Evolutionary conservation across 192 early-diverging fungal species (phyloP).

Genomic region (Coemansia sp.): DNA sequence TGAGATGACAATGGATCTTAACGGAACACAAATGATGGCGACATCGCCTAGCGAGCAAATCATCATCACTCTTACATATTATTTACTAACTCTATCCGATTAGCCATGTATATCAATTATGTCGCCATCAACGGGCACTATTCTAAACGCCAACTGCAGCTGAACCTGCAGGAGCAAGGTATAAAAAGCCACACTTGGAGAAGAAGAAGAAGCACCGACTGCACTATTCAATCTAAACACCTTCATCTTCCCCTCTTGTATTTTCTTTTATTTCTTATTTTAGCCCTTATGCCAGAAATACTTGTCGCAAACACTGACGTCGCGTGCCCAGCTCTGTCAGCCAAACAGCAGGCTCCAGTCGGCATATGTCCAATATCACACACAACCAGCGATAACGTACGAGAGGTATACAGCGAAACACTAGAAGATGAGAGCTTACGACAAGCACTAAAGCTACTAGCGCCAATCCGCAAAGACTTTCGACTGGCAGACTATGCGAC

Average conservation of each 20-base stretch:
- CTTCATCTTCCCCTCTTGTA: not conserved
- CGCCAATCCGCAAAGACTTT: slow-evolving; percentile 25
- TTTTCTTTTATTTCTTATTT: not conserved
- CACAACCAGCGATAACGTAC: not conserved
- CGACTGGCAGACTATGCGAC: slow-evolving; percentile 33
- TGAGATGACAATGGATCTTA: not conserved
- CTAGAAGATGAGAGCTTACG: slow-evolving; percentile 48
- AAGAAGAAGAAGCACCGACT: too few relatives aligned
- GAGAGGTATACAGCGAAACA: slow-evolving; percentile 21
- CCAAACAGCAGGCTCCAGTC: not conserved
- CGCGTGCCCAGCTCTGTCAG: not conserved
- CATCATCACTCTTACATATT: too few relatives aligned
- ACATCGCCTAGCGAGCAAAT: not conserved
- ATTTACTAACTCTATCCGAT: too few relatives aligned
- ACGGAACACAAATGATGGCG: slow-evolving; percentile 4
- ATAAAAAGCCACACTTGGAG: too few relatives aligned
- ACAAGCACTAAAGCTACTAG: slow-evolving; percentile 31
- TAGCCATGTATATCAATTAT: not conserved
- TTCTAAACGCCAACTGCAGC: too few relatives aligned
- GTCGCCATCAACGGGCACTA: slow-evolving; percentile 8
- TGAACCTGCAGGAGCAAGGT: too few relatives aligned
- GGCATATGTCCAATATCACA: not conserved
- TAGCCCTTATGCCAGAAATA: slow-evolving; percentile 18
- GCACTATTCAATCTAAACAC: too few relatives aligned
- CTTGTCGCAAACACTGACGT: slow-evolving; percentile 12